Evolutionary conservation across 306 rosid genomes (phyloP).

Genomic region (Sicyos baderoa): DNA sequence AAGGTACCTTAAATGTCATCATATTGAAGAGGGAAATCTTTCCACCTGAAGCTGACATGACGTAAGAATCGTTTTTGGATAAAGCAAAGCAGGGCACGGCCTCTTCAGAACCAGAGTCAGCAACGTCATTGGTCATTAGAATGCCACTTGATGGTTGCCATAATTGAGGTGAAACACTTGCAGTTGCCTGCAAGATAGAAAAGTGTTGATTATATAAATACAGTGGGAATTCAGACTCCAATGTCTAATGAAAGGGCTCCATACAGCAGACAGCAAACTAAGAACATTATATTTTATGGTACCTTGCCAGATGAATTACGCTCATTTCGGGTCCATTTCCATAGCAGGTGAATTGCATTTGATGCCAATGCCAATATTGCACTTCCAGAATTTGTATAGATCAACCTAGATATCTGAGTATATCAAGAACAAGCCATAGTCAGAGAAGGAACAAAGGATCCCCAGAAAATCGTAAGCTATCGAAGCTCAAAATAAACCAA

Average conservation of each 20-base stretch:
- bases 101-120: conserved; percentile 70
- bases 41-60: conserved; percentile 97
- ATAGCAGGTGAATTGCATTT: conserved; percentile 82
- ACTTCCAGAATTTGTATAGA: conserved; percentile 84
- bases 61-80: conserved; percentile 94
- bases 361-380: conserved; percentile 86
- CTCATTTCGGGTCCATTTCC: conserved; percentile 87
- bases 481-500: not conserved
- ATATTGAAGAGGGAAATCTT: conserved; percentile 87
- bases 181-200: conserved; percentile 61
- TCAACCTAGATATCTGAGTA: conserved; percentile 80
- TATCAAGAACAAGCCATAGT: conserved; percentile 20
- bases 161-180: conserved; percentile 66
- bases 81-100: conserved; percentile 87
- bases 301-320: conserved; percentile 76
- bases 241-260: conserved; percentile 9
- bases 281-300: conserved; percentile 16
- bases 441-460: not conserved
- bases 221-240: conserved; percentile 19
- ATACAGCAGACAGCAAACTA: conserved; percentile 20
- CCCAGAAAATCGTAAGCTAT: not conserved
- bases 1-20: conserved; percentile 99
- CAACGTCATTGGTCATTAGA: conserved; percentile 75
- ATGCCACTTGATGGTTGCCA: conserved; percentile 99
- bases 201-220: conserved; percentile 25